Evolutionary conservation across 2,329 filamentous ascomycete species (phyloP).

Genomic region (Ophiostoma triangulosporum): DNA sequence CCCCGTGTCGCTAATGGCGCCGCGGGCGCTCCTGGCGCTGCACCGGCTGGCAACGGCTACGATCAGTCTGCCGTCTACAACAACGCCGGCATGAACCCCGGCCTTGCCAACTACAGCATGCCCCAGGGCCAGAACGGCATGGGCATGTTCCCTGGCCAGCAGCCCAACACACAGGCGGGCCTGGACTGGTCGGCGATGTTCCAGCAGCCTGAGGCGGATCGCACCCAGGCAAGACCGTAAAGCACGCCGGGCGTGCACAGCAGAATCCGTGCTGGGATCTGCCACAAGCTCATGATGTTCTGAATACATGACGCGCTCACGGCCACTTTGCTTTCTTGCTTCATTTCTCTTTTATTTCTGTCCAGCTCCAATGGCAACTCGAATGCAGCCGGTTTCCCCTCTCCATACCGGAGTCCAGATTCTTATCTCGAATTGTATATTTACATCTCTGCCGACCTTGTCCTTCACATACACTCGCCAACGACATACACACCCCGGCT

Average conservation of each 20-base stretch:
- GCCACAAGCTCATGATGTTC: not conserved
- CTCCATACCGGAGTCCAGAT: not conserved
- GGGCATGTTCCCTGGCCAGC: slow-evolving; percentile 48
- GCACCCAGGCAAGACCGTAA: slow-evolving; percentile 54
- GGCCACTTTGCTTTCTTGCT: not conserved
- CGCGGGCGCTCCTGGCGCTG: slow-evolving; percentile 2
- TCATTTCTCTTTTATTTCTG: not conserved
- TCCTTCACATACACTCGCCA: not conserved
- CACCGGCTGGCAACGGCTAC: slow-evolving; percentile 17
- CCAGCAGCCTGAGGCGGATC: slow-evolving; percentile 56
- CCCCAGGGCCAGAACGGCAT: slow-evolving; percentile 48
- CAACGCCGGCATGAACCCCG: slow-evolving; percentile 50
- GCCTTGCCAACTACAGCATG: slow-evolving; percentile 52
- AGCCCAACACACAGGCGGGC: slow-evolving; percentile 46
- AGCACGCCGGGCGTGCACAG: slow-evolving; percentile 35
- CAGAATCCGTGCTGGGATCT: slow-evolving; percentile 3
- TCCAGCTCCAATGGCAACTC: not conserved
- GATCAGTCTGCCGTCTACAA: slow-evolving; percentile 38
- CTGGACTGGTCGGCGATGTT: slow-evolving; percentile 72
- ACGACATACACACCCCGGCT: not conserved
- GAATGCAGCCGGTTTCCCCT: not conserved
- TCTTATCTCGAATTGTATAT: not conserved
- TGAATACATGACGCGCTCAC: not conserved
- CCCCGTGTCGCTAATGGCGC: slow-evolving; percentile 11
- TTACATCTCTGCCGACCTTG: not conserved